Conservation (phyloP, 306 rosid species). For the Adenanthera pavonina region DNA sequence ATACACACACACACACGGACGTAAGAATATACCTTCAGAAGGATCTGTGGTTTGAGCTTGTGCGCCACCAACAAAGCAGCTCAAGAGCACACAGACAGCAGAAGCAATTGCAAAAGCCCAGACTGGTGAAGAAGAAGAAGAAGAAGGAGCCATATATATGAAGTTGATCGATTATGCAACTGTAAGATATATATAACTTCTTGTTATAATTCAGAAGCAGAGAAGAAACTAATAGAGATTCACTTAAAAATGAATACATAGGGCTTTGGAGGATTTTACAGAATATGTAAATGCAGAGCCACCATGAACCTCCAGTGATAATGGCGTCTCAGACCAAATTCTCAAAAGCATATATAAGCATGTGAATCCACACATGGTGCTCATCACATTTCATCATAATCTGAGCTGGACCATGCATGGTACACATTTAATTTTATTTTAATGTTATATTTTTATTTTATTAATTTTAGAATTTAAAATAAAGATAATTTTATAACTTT, state of each 20-base stretch:
- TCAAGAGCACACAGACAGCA: conserved; percentile 35
- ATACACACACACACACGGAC: neutral
- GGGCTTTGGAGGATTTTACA: neutral
- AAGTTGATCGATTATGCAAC: neutral
- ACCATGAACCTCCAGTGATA: no score
- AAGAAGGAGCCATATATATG: neutral
- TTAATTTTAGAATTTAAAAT: no score
- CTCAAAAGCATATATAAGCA: neutral
- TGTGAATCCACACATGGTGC: no score
- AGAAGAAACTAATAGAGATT: neutral
- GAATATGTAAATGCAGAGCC: no score
- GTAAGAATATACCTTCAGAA: conserved; percentile 64
- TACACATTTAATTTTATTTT: no score
- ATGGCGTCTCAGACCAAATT: conserved; percentile 29
- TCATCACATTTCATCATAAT: no score
- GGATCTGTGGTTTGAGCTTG: conserved; percentile 66
- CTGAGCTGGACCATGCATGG: no score
- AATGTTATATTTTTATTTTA: no score
- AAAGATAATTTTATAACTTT: no score
- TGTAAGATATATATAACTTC: neutral
- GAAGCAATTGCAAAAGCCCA: conserved; percentile 12
- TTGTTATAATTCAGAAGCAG: neutral
- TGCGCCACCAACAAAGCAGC: conserved; percentile 31
- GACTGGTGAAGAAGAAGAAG: neutral
- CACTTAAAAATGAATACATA: neutral